phyloP scores from a whole-genome alignment of 768 basidiomycete species.

The Daedaleopsis sinensis region DNA sequence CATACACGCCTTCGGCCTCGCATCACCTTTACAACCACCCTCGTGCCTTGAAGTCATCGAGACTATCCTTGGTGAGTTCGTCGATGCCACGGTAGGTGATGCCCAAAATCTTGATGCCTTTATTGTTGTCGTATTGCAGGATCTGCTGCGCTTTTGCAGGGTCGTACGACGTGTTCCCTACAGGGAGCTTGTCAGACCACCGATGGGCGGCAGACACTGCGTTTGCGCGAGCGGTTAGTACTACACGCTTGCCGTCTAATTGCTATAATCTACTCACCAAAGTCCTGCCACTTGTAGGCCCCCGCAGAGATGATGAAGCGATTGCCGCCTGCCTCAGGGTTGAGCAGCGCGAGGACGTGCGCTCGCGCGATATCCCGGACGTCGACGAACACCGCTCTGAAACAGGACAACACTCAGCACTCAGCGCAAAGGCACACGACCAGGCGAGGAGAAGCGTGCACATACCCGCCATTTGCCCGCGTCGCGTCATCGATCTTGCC shows the following conservation, averaged over 20 bases:
- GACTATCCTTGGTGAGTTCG: conserved; percentile 42
- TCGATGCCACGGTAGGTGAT: conserved; percentile 43
- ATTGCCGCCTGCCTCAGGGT: conserved; percentile 54
- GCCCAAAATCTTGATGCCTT: conserved; percentile 42
- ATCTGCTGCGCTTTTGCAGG: conserved; percentile 29
- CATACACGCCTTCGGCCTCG: background rate
- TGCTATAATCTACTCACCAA: conserved; percentile 9
- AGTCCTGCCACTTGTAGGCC: conserved; percentile 26
- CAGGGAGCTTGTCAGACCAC: background rate
- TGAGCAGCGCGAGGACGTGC: conserved; percentile 55
- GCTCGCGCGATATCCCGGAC: conserved; percentile 59
- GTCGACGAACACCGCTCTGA: conserved; percentile 35
- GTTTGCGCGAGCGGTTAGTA: background rate
- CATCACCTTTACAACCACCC: conserved; percentile 37
- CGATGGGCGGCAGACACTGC: conserved; percentile 3
- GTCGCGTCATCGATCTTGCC: conserved; percentile 21
- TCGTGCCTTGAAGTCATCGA: conserved; percentile 43
- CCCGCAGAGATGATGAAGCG: conserved; percentile 55
- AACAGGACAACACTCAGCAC: background rate
- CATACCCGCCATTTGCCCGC: conserved; percentile 12
- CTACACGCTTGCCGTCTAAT: too few relatives aligned
- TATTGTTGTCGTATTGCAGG: conserved; percentile 36
- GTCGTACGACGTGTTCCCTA: conserved; percentile 19
- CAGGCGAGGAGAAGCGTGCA: conserved; percentile 12
- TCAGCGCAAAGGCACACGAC: background rate